Conservation (phyloP, 495 filamentous ascomycete genomes). For the Aspergillus sclerotiicarbonarius region DNA sequence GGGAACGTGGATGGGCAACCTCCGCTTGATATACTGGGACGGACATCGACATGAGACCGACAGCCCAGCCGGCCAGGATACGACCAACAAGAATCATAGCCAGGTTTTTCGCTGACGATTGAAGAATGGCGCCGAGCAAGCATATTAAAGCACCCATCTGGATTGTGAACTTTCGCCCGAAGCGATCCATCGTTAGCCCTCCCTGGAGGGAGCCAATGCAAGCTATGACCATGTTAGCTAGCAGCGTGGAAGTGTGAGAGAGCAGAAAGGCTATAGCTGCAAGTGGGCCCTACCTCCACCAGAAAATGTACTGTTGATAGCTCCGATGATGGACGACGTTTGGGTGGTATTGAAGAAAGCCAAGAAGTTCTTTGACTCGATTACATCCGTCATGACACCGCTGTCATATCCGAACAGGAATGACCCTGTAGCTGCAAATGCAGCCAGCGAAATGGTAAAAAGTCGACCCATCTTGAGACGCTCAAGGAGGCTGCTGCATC, state of each 20-base stretch:
- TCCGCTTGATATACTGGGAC: constrained; percentile 60
- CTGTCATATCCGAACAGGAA: constrained; percentile 58
- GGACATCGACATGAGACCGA: constrained; percentile 57
- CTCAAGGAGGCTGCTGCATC: background rate
- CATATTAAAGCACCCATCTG: constrained; percentile 55
- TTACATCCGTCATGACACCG: constrained; percentile 57
- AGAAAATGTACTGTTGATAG: constrained; percentile 56
- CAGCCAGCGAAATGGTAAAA: constrained; percentile 43
- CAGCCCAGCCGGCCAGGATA: constrained; percentile 60
- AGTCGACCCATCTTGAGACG: constrained; percentile 38
- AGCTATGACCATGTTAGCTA: constrained; percentile 18
- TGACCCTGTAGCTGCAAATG: constrained; percentile 46
- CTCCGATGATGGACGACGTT: constrained; percentile 51
- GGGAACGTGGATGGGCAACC: constrained; percentile 49
- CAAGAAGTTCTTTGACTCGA: constrained; percentile 48
- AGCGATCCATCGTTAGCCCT: constrained; percentile 40
- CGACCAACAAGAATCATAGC: constrained; percentile 61
- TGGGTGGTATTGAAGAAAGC: constrained; percentile 47
- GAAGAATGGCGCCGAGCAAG: constrained; percentile 54
- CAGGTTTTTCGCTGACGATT: constrained; percentile 51
- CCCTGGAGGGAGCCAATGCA: constrained; percentile 36
- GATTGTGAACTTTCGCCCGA: constrained; percentile 54
- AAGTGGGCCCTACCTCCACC: constrained; percentile 43
- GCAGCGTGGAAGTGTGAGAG: background rate
- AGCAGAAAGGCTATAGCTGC: background rate